Base-by-base conservation (phyloP, 1,284 basidiomycete genomes). In the Trametes pubescens region DNA sequence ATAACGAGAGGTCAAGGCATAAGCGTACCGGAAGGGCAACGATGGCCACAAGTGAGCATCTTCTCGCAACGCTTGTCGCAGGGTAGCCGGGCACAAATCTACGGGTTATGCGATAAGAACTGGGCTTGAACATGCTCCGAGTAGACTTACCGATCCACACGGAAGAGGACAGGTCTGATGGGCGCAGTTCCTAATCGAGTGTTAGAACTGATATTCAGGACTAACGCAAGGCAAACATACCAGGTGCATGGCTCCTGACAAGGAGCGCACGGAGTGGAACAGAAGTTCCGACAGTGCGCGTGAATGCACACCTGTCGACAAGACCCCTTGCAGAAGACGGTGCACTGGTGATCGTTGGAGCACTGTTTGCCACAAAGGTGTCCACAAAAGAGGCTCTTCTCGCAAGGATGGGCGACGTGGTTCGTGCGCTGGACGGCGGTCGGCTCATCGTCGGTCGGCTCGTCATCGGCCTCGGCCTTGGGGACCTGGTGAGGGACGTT, bases 11-110 rank as follows among this genome's bases (percentile, higher is more conserved):
- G 13, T 10, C 11, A 5, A 49, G 22, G 46, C 43, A 24, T 4
- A n/a, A n/a, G 67, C 79, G 61, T 72, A 90, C 88, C 82, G 32
- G 89, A 91, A n/a, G 88, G 86, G 65, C 91, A 92, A 35, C 62
- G 78, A 70, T 92, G 90, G 0, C 88, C 87, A 68, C 91, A 92
- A 0, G 22, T 0, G 2, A 92, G 77, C 0, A 62, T 26, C 7
- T 78, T 77, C 16, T 73, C 64, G 66, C 91, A 93, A 1, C 81
- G 81, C 57, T 76, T 61, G 66, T 92, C 86, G 64, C 90, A 91
- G 0, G 91, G 91, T 3, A 90, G 73, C 13, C 89, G 83, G 7
- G 84, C 80, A 71, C 91, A 92, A 13, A 89, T 81, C 89, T 92
- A 61, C n/a, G n/a, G n/a, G n/a, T n/a, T n/a, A n/a, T n/a, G n/a